Conservation (phyloP, 495 filamentous ascomycete species). For the Trichoderma orchidacearum region DNA sequence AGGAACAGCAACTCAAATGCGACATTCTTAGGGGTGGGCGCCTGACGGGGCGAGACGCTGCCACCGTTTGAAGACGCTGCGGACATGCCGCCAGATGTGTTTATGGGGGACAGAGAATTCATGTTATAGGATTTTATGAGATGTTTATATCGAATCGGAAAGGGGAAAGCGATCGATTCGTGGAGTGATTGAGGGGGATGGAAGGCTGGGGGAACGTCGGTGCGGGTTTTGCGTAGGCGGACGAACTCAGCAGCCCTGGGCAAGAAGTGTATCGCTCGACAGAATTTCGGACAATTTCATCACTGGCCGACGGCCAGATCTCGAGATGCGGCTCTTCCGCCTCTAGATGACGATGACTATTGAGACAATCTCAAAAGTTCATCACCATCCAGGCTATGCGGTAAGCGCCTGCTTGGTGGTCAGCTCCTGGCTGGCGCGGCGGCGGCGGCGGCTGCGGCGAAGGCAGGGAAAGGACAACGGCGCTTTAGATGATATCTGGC, state of each 20-base stretch:
- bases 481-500: not conserved
- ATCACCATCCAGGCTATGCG: conserved; percentile 1
- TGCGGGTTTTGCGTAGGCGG: not conserved
- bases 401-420: not conserved
- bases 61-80: conserved; percentile 17
- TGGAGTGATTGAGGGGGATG: not conserved
- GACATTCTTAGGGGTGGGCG: conserved; percentile 56
- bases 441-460: not conserved
- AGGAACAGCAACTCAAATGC: conserved; percentile 74
- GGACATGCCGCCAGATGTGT: conserved; percentile 1
- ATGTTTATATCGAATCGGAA: not conserved
- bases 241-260: not conserved
- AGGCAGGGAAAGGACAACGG: not conserved
- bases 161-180: not conserved
- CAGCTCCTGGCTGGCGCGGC: conserved; percentile 1
- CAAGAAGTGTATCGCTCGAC: conserved; percentile 2
- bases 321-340: not conserved
- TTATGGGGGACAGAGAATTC: not conserved
- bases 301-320: not conserved
- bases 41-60: conserved; percentile 33
- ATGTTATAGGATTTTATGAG: not conserved
- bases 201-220: not conserved
- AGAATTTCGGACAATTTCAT: conserved; percentile 11
- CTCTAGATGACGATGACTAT: not conserved
- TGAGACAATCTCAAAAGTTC: not conserved